phyloP scores from a whole-genome alignment of 2,329 filamentous ascomycete species.

The Aspergillus niger region DNA sequence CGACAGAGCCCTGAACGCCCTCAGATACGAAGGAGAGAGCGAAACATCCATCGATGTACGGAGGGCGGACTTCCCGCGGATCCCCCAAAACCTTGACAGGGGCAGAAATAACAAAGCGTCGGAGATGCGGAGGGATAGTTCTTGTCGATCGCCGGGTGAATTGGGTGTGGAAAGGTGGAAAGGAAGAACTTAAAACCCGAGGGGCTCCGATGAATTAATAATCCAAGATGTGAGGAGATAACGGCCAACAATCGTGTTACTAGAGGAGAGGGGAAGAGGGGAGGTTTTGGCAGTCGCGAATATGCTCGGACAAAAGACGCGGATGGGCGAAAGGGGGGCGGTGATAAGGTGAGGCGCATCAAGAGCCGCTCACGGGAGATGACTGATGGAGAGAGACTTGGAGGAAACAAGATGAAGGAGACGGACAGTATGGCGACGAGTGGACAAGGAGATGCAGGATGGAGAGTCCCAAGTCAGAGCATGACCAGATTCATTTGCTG shows the following conservation, averaged over 20 bases:
- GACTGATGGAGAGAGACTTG: too few relatives aligned
- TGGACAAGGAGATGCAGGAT: background rate
- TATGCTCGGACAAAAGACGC: too few relatives aligned
- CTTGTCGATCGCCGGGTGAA: background rate
- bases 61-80: background rate
- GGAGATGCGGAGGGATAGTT: background rate
- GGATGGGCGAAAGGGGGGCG: too few relatives aligned
- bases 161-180: background rate
- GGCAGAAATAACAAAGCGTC: background rate
- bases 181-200: background rate
- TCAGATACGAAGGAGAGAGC: background rate
- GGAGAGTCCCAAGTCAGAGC: too few relatives aligned
- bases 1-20: background rate
- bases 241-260: background rate
- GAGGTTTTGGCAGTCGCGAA: background rate
- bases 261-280: background rate
- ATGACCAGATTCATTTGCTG: background rate
- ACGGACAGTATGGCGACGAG: background rate
- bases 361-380: too few relatives aligned
- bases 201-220: background rate
- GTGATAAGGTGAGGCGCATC: too few relatives aligned
- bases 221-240: background rate
- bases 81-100: too few relatives aligned
- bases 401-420: background rate
- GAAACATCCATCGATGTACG: background rate